These are phyloP conservation scores for Rheum nobile DNA, from an alignment of 148 eudicot species.

Conservation along the genomic window DNA sequence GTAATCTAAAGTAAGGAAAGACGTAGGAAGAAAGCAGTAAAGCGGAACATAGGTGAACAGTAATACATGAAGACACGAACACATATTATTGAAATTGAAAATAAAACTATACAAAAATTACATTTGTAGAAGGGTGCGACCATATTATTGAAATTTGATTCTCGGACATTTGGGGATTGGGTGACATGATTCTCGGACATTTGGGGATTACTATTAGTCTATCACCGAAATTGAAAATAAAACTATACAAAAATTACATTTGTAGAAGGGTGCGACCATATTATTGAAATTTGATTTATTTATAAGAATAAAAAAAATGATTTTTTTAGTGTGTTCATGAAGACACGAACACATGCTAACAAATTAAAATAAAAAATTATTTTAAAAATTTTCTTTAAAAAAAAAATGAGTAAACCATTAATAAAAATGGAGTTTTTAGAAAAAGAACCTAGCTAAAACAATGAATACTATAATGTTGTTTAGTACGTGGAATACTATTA, in stretches of 20 bases:
- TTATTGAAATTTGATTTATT: not conserved
- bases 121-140: not conserved
- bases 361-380: no score
- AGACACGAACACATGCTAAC: no score
- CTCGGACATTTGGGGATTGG: no score
- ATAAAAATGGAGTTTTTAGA: no score
- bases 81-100: not conserved
- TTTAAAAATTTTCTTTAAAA: no score
- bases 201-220: not conserved
- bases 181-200: not conserved
- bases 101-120: not conserved
- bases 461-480: not conserved
- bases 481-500: not conserved
- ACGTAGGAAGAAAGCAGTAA: no score
- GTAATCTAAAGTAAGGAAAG: no score
- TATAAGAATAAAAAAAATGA: not conserved
- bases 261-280: not conserved
- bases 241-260: not conserved
- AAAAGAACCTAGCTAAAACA: no score
- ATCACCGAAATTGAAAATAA: not conserved
- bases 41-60: no score
- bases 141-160: not conserved
- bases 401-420: no score
- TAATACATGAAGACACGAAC: no score
- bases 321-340: no score